These are phyloP conservation scores for Beauveria brongniartii DNA, from an alignment of 2,329 filamentous ascomycete genomes.

Conservation along the genomic window DNA sequence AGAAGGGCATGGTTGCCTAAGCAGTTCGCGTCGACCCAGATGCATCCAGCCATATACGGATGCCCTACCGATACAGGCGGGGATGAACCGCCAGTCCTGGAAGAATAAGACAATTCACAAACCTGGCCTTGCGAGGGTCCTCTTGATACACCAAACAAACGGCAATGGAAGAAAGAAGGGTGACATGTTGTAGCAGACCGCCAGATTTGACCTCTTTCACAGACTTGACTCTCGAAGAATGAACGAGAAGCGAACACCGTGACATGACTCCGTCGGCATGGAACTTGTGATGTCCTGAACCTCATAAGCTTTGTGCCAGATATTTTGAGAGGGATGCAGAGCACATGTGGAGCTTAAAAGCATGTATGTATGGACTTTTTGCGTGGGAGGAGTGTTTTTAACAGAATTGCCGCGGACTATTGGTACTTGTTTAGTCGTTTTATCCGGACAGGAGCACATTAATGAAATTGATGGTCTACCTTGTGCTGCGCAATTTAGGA, in stretches of 20 bases:
- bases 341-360: neutral
- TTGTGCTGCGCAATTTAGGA: neutral
- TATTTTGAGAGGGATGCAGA: neutral
- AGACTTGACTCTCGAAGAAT: neutral
- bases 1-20: conserved; percentile 32
- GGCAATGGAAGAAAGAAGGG: neutral
- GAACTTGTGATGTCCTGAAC: neutral
- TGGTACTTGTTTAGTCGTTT: neutral
- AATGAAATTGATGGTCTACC: conserved; percentile 6
- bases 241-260: neutral
- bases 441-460: neutral
- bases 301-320: neutral
- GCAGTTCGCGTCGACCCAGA: neutral
- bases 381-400: neutral
- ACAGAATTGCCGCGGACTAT: neutral
- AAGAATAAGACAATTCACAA: neutral
- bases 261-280: neutral
- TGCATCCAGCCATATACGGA: neutral
- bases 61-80: neutral
- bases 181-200: neutral
- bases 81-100: neutral
- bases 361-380: neutral
- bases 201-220: neutral
- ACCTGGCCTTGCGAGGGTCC: neutral
- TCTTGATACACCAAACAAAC: neutral